Evolutionary conservation across 495 filamentous ascomycete species (phyloP).

Genomic region (Penicillium mononematosum): DNA sequence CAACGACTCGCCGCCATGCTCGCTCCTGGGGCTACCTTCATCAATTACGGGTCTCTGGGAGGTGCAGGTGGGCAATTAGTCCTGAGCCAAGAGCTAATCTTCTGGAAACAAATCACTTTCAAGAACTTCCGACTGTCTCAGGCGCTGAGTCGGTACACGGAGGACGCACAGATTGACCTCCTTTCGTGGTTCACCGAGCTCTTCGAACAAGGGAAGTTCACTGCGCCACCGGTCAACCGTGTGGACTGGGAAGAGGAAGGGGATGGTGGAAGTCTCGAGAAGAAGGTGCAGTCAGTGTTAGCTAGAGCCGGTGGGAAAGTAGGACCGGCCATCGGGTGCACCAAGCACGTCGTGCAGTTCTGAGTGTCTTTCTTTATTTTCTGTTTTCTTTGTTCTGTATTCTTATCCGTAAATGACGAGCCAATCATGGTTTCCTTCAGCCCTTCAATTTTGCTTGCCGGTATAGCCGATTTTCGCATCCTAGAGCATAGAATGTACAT

Average conservation of each 20-base stretch:
- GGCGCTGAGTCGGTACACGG: background rate
- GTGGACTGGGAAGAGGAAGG: background rate
- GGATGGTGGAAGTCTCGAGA: slow-evolving; percentile 2
- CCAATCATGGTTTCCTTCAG: too few species aligned
- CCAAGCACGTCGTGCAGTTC: slow-evolving; percentile 3
- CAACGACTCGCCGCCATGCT: slow-evolving; percentile 14
- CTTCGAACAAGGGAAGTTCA: background rate
- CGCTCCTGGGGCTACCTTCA: slow-evolving; percentile 14
- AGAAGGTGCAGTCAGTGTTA: slow-evolving; percentile 1
- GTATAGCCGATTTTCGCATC: too few species aligned
- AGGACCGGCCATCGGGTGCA: background rate
- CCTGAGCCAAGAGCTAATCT: slow-evolving; percentile 13
- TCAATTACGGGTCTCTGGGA: slow-evolving; percentile 16
- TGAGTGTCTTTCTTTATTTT: background rate
- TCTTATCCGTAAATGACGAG: too few species aligned
- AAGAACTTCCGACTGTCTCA: slow-evolving; percentile 10
- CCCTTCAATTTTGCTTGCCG: too few species aligned
- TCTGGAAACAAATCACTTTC: slow-evolving; percentile 19
- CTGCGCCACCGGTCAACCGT: background rate
- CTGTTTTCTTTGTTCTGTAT: too few species aligned
- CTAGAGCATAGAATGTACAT: too few species aligned
- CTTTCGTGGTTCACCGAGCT: slow-evolving; percentile 4
- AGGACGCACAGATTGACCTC: slow-evolving; percentile 2
- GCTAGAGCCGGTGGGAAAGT: background rate
- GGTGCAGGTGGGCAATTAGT: slow-evolving; percentile 1